Evolutionary conservation across 2,329 filamentous ascomycete genomes (phyloP).

Genomic region (Penicillium oxalicum): DNA sequence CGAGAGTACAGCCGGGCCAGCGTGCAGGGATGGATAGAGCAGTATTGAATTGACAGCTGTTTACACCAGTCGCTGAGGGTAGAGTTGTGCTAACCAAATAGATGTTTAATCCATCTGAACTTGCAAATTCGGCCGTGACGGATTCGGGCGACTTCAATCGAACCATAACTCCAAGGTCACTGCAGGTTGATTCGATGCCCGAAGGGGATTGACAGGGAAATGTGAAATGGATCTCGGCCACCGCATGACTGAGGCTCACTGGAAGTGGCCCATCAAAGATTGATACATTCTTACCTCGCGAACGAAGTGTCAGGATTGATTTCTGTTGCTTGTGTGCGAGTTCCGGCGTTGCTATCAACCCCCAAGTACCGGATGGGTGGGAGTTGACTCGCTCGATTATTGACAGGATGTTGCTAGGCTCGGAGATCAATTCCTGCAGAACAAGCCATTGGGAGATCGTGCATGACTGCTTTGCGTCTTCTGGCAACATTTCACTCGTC

Average conservation of each 20-base stretch:
- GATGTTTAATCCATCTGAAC: conserved; percentile 58
- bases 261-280: conserved; percentile 34
- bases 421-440: background rate
- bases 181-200: conserved; percentile 42
- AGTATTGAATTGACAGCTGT: conserved; percentile 36
- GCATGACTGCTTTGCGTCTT: too few relatives aligned
- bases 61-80: background rate
- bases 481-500: background rate
- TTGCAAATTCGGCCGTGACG: conserved; percentile 53
- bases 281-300: background rate
- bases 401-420: background rate
- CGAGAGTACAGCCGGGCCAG: conserved; percentile 18
- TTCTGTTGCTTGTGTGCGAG: conserved; percentile 2
- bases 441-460: background rate
- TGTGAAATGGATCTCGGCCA: conserved; percentile 43
- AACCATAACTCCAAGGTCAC: conserved; percentile 36
- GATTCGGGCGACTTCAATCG: conserved; percentile 48
- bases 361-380: conserved; percentile 1
- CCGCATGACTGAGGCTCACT: conserved; percentile 46
- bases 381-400: background rate
- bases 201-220: conserved; percentile 43
- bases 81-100: conserved; percentile 44
- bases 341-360: conserved; percentile 3
- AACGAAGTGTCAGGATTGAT: conserved; percentile 15
- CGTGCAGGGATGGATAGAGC: conserved; percentile 51